Percentiles rank a stretch among this genome's conserved stretches.
Conservation (phyloP, 2,329 filamentous ascomycete genomes). For the Aspergillus sp. region DNA sequence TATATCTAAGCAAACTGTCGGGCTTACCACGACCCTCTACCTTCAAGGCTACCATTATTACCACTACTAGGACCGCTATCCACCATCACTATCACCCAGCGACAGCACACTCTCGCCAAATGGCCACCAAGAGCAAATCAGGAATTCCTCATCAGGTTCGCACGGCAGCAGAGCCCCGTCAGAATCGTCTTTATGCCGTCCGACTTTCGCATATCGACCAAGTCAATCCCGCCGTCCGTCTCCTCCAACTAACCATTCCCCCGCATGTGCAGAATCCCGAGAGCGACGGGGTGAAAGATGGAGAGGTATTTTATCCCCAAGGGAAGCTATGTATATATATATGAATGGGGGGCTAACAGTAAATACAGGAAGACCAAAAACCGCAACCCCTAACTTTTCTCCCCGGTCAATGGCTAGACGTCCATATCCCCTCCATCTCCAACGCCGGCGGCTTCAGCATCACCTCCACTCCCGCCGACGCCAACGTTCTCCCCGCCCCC, state of each 20-base stretch:
- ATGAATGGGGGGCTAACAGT: constrained; percentile 1
- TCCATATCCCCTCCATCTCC: constrained; percentile 59
- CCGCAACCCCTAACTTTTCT: constrained; percentile 51
- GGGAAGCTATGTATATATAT: background rate
- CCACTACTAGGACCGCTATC: background rate
- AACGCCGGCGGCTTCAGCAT: constrained; percentile 83
- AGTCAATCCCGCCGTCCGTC: constrained; percentile 58
- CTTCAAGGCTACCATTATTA: no score
- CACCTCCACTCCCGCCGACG: constrained; percentile 61
- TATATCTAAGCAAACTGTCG: background rate
- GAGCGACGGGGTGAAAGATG: constrained; percentile 19
- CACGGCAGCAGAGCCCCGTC: constrained; percentile 65
- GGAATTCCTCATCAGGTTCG: constrained; percentile 56
- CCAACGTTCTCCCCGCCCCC: constrained; percentile 28
- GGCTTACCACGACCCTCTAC: constrained; percentile 1
- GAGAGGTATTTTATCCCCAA: constrained; percentile 40
- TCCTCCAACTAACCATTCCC: constrained; percentile 58
- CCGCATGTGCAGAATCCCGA: constrained; percentile 28
- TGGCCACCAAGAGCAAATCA: constrained; percentile 26
- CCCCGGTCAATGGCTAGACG: constrained; percentile 83
- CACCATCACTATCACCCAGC: background rate
- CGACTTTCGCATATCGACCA: constrained; percentile 53
- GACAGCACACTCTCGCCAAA: constrained; percentile 8
- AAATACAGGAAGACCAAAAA: constrained; percentile 11
- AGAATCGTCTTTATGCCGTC: constrained; percentile 56